Conservation (phyloP, 345 rosid species). For the Corchorus capsularis region DNA sequence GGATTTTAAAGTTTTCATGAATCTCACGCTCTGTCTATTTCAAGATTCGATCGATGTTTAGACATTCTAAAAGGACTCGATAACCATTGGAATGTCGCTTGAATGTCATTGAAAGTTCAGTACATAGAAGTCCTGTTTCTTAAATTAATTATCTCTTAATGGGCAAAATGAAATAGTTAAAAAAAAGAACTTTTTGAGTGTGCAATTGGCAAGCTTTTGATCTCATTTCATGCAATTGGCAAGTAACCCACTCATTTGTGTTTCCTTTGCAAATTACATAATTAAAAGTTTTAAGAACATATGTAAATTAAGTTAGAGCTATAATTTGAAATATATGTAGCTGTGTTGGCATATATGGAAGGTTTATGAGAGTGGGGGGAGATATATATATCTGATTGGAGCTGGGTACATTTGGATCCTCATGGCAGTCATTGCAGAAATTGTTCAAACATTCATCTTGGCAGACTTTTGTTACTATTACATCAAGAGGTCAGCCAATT, state of each 20-base stretch:
- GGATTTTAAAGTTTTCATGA: too few relatives aligned
- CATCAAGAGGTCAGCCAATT: slow-evolving; percentile 55
- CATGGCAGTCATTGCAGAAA: slow-evolving; percentile 56
- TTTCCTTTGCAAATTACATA: too few relatives aligned
- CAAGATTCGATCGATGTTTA: too few relatives aligned
- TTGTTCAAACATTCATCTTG: slow-evolving; percentile 79
- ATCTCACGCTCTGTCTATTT: too few relatives aligned
- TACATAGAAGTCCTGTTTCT: background rate
- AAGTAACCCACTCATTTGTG: too few relatives aligned
- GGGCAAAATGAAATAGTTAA: background rate
- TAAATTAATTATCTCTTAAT: background rate
- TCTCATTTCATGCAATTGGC: too few relatives aligned
- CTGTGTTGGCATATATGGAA: slow-evolving; percentile 15
- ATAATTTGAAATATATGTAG: background rate
- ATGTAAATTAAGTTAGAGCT: too few relatives aligned
- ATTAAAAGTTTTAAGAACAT: too few relatives aligned
- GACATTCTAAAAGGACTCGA: too few relatives aligned
- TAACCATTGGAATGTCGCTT: too few relatives aligned
- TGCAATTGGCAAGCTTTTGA: too few relatives aligned
- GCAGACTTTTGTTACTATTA: slow-evolving; percentile 90
- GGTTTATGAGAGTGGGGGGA: slow-evolving; percentile 59
- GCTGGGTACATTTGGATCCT: slow-evolving; percentile 74
- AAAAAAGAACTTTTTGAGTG: background rate
- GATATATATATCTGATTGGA: slow-evolving; percentile 46
- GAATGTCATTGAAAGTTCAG: too few relatives aligned